Evolutionary conservation across 257 asterid species (phyloP).

Genomic region (Vinca minor): DNA sequence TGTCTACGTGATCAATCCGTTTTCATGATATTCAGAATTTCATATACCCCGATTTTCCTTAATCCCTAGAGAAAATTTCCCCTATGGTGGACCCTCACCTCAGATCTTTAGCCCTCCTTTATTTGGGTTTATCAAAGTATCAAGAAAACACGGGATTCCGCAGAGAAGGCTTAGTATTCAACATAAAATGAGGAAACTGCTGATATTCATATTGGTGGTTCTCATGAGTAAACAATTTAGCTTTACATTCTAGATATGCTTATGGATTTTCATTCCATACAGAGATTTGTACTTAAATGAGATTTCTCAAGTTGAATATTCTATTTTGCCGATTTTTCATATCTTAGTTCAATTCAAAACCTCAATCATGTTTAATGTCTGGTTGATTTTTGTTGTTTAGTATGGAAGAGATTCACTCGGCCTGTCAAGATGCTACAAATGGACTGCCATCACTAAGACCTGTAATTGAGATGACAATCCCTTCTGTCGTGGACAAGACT

Average conservation of each 20-base stretch:
- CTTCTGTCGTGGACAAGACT: conserved; percentile 79
- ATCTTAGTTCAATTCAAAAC: background rate
- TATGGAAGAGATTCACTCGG: conserved; percentile 72
- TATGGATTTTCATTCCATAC: background rate
- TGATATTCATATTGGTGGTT: background rate
- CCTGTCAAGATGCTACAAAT: conserved; percentile 64
- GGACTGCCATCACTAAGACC: conserved; percentile 83
- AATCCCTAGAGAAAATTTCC: background rate
- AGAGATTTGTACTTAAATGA: background rate
- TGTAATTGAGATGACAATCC: conserved; percentile 95
- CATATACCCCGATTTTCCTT: background rate
- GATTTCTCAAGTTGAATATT: background rate
- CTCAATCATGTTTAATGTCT: background rate
- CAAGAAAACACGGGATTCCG: background rate
- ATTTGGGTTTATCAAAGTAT: background rate
- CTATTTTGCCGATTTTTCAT: background rate
- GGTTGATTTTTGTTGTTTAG: conserved; percentile 31
- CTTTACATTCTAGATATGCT: background rate
- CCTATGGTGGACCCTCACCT: background rate
- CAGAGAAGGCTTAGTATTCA: background rate
- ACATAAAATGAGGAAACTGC: background rate
- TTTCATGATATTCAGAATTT: background rate
- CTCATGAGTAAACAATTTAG: background rate
- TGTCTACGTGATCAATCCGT: background rate
- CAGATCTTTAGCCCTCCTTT: background rate